A percentile compares a stretch with the other conserved stretches of the same genome.
Evolutionary conservation across 768 basidiomycete genomes (phyloP).

Genomic region (Saitozyma sp.): DNA sequence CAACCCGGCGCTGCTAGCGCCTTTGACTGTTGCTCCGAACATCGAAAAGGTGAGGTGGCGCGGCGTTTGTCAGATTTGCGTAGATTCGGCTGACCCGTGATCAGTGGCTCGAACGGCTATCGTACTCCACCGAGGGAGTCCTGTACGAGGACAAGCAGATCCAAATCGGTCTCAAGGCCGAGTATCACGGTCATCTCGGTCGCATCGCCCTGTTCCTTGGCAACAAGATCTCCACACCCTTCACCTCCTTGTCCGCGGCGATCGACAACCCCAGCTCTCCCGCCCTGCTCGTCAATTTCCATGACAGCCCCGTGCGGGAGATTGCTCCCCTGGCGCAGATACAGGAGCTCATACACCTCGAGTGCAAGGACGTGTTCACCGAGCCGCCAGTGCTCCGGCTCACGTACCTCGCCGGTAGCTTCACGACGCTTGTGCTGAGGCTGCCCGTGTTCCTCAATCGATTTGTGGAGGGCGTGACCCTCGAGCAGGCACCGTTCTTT

Average conservation of each 20-base stretch:
- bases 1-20: constrained; percentile 53
- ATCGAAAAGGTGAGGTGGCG: constrained; percentile 62
- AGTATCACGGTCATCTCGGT: constrained; percentile 91
- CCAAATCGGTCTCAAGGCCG: constrained; percentile 93
- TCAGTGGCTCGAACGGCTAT: constrained; percentile 79
- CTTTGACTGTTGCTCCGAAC: constrained; percentile 62
- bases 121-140: constrained; percentile 77
- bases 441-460: constrained; percentile 85
- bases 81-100: background rate
- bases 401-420: constrained; percentile 71
- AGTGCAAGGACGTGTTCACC: constrained; percentile 83
- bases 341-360: constrained; percentile 89
- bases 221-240: constrained; percentile 86
- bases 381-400: constrained; percentile 70
- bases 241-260: constrained; percentile 85
- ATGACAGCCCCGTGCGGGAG: constrained; percentile 82
- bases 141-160: constrained; percentile 94
- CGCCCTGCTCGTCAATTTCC: constrained; percentile 77
- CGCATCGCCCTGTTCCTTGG: constrained; percentile 93
- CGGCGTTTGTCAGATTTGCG: no score
- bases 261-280: constrained; percentile 69
- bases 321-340: constrained; percentile 82
- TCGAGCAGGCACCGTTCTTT: constrained; percentile 84
- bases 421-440: constrained; percentile 69
- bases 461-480: constrained; percentile 89